A percentile compares a stretch with the other conserved stretches of the same genome.
phyloP scores from a whole-genome alignment of 2,329 filamentous ascomycete species.

The Fonsecaea nubica region DNA sequence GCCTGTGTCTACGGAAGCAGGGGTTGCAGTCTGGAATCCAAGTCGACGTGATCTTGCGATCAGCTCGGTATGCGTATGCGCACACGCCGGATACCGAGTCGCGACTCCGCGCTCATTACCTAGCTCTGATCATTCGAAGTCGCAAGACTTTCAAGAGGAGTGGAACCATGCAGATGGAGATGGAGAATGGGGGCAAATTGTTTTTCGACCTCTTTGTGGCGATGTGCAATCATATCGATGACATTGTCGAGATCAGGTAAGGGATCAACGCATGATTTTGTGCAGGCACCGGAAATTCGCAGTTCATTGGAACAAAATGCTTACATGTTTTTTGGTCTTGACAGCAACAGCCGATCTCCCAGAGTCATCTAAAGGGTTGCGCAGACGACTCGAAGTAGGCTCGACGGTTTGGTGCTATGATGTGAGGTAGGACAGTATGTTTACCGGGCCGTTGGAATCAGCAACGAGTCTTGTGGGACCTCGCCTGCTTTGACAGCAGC shows the following conservation, averaged over 20 bases:
- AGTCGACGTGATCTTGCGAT: constrained; percentile 87
- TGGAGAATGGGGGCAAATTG: constrained; percentile 92
- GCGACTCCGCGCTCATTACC: constrained; percentile 92
- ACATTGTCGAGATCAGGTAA: constrained; percentile 85
- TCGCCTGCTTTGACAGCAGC: constrained; percentile 39
- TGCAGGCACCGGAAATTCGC: constrained; percentile 27
- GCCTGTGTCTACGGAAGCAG: constrained; percentile 89
- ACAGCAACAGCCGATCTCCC: constrained; percentile 60
- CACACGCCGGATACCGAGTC: constrained; percentile 94
- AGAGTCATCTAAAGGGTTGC: constrained; percentile 57
- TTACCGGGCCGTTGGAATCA: constrained; percentile 47
- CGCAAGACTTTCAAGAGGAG: constrained; percentile 97
- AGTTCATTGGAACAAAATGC: constrained; percentile 33
- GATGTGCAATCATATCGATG: constrained; percentile 97
- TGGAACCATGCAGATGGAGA: constrained; percentile 98
- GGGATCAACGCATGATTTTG: constrained; percentile 45
- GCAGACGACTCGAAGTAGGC: constrained; percentile 40
- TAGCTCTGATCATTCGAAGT: constrained; percentile 95
- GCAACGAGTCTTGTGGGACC: constrained; percentile 39
- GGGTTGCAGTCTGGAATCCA: constrained; percentile 91
- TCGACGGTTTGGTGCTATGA: constrained; percentile 46
- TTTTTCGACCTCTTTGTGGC: constrained; percentile 99
- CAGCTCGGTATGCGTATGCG: constrained; percentile 92
- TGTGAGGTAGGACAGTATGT: constrained; percentile 41
- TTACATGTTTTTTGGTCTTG: constrained; percentile 33